Base-by-base conservation (phyloP, 1,284 basidiomycete species). In the Cryptococcus sp. region DNA sequence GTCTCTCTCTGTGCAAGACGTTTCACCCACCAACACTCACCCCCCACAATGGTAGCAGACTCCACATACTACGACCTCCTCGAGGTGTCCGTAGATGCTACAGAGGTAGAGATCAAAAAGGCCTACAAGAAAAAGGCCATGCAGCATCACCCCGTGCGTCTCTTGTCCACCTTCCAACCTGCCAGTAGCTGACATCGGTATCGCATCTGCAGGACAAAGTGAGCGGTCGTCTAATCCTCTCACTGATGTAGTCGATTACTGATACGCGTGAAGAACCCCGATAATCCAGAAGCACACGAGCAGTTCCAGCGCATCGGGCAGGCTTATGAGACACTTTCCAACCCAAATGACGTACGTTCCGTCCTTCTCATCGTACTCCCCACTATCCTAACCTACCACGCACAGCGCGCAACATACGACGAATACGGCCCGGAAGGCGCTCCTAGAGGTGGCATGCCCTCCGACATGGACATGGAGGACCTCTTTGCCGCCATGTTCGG, bases 101-200 rank as follows among this genome's bases (percentile, higher is more conserved):
- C 80, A 39, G 86, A 87, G 79, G 65, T 64, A 63, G 90, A 95
- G 64, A 90, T 96, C 71, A 94, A 93, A 78, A 89, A 88, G 72
- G 92, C 91, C 6, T 96, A 96, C 73, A 86, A 88, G 72, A 88
- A 84, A 79, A 92, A 91, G 85, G 91, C 91, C 46, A 88, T 87
- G 77, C 85, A 90, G 77, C 88, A 91, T 69, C 91, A 94, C 76
- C 91, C 91, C 42, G 91, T 93, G 77, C 70, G 88, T 42, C 12
- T 39, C 40, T 7, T 37, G 53, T 18, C 38, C 11, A 33, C 28
- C 12, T 47, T 28, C 24, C 11, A 13, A 47, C 46, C 20, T 18
- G 46, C 15, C n/a, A 5, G n/a, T 20, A 20, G 36, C 48, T 50
- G 18, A 50, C 38, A 15, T 33, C n/a, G 15, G 45, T 37, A 5